These are phyloP conservation scores for Antitrichia curtipendula DNA, from an alignment of 225 moss, liverwort and hornwort species.

Conservation along the genomic window DNA sequence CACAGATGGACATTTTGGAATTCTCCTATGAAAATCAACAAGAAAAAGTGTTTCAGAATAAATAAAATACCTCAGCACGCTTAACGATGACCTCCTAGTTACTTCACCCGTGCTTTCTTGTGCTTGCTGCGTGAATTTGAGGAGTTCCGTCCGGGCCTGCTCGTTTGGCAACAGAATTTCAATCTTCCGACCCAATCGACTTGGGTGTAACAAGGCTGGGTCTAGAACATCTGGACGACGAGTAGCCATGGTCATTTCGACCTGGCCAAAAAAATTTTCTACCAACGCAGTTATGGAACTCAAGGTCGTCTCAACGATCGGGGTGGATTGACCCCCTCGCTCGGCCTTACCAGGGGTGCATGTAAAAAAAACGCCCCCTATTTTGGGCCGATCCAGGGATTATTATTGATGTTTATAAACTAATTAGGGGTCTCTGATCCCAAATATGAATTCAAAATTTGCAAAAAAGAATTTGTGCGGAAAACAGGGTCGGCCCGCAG, in stretches of 20 bases:
- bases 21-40: background rate
- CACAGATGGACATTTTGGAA: background rate
- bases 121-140: slow-evolving; percentile 56
- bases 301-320: background rate
- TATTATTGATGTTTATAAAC: too few species aligned
- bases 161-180: slow-evolving; percentile 59
- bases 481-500: too few species aligned
- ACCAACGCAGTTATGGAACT: background rate
- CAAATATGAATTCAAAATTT: too few species aligned
- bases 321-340: too few species aligned
- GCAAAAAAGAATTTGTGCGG: too few species aligned
- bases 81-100: slow-evolving; percentile 55
- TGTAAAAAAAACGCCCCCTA: too few species aligned
- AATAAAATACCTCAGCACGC: slow-evolving; percentile 30
- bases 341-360: too few species aligned
- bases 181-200: slow-evolving; percentile 50
- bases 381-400: too few species aligned
- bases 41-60: background rate
- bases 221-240: slow-evolving; percentile 66
- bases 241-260: slow-evolving; percentile 65
- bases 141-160: slow-evolving; percentile 46
- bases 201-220: slow-evolving; percentile 58
- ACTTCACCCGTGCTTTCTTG: slow-evolving; percentile 48
- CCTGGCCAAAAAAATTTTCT: slow-evolving; percentile 1
- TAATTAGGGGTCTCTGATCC: too few species aligned